These are phyloP conservation scores for Suillus subalutaceus DNA, from an alignment of 768 basidiomycete species.

Conservation along the genomic window DNA sequence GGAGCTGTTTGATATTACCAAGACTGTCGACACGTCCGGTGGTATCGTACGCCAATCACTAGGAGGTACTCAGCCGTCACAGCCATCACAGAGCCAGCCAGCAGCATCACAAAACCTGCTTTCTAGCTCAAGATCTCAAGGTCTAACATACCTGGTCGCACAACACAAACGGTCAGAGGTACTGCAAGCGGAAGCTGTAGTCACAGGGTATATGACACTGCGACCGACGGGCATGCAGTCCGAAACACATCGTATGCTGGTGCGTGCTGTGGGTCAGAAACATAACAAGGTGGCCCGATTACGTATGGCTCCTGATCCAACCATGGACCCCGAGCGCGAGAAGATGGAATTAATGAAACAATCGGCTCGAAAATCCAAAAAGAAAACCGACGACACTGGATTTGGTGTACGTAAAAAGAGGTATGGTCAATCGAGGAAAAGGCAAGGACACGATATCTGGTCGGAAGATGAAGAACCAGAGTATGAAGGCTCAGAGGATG, in stretches of 20 bases:
- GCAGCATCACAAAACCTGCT: conserved; percentile 41
- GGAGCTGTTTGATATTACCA: conserved; percentile 90
- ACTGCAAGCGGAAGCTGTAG: conserved; percentile 81
- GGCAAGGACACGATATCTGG: conserved; percentile 51
- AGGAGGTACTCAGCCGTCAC: conserved; percentile 44
- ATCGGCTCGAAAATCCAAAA: conserved; percentile 65
- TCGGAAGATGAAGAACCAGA: conserved; percentile 72
- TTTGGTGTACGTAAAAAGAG: conserved; percentile 52
- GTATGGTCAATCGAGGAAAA: conserved; percentile 43
- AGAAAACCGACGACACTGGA: conserved; percentile 54
- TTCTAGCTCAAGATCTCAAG: conserved; percentile 55
- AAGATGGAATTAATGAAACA: conserved; percentile 67
- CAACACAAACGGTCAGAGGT: conserved; percentile 87
- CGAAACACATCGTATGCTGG: conserved; percentile 87
- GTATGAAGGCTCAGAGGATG: conserved; percentile 62
- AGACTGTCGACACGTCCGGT: conserved; percentile 78
- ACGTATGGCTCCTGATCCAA: conserved; percentile 79
- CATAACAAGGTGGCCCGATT: conserved; percentile 81
- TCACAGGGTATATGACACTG: conserved; percentile 83
- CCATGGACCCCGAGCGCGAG: conserved; percentile 74
- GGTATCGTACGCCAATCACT: conserved; percentile 61
- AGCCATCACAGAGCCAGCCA: conserved; percentile 43
- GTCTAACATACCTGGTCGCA: conserved; percentile 86
- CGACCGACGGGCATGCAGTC: conserved; percentile 90
- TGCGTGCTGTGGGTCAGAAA: conserved; percentile 83